These are phyloP conservation scores for Selaginella moellendorffii DNA, from an alignment of 75 land plant species.

Conservation along the genomic window DNA sequence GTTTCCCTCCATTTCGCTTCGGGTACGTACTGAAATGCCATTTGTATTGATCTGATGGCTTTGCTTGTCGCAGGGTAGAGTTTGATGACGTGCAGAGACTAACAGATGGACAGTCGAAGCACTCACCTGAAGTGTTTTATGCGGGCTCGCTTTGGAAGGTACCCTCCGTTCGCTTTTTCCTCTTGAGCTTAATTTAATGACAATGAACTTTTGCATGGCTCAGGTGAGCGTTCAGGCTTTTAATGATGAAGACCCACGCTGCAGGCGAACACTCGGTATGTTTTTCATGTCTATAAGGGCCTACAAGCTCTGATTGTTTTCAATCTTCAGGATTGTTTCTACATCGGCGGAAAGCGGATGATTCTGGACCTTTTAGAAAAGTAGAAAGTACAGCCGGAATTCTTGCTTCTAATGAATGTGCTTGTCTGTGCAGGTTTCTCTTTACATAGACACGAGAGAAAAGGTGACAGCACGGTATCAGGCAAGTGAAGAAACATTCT, in stretches of 20 bases:
- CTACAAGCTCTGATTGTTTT: constrained; percentile 4
- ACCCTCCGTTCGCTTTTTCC: not conserved
- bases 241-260: constrained; percentile 97
- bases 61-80: constrained; percentile 44
- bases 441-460: constrained; percentile 79
- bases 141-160: constrained; percentile 99
- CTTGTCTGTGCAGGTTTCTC: constrained; percentile 58
- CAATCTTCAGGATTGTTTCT: constrained; percentile 62
- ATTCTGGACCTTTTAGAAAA: constrained; percentile 53
- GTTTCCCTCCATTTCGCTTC: constrained; percentile 92
- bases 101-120: constrained; percentile 89
- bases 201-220: not conserved
- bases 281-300: not conserved
- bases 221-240: constrained; percentile 96
- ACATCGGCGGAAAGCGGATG: constrained; percentile 87
- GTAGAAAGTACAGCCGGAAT: no score
- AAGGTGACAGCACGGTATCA: constrained; percentile 93
- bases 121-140: constrained; percentile 80
- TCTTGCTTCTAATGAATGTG: no score
- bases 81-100: constrained; percentile 88
- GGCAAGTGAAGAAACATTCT: constrained; percentile 27
- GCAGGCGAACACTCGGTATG: constrained; percentile 89
- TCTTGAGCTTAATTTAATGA: not conserved
- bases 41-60: no score
- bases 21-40: no score